Conservation (phyloP, 2,329 filamentous ascomycete species). For the Paracorniculantispora psalliotae region DNA sequence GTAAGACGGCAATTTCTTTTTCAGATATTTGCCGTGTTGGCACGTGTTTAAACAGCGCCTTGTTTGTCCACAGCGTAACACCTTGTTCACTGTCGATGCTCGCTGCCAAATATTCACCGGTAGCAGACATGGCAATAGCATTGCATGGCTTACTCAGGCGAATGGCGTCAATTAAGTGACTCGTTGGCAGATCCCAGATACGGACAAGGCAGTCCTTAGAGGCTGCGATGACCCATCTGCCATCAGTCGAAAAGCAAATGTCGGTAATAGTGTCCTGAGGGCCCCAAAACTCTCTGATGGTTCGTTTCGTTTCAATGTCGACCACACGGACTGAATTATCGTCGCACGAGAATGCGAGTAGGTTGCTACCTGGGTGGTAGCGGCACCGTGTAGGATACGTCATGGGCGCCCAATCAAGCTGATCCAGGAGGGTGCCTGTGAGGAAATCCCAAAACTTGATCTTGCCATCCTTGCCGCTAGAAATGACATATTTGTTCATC, state of each 20-base stretch:
- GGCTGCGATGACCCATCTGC: conserved; percentile 86
- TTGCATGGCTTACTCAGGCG: conserved; percentile 73
- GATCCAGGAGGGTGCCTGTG: conserved; percentile 71
- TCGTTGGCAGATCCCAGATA: conserved; percentile 93
- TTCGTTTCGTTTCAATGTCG: conserved; percentile 83
- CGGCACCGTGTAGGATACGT: conserved; percentile 69
- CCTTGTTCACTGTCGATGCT: conserved; percentile 77
- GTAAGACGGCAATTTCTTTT: conserved; percentile 60
- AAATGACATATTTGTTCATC: conserved; percentile 81
- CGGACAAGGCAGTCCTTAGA: conserved; percentile 75
- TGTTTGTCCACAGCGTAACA: conserved; percentile 95
- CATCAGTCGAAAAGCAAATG: conserved; percentile 86
- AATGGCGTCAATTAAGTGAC: conserved; percentile 91
- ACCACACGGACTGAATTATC: conserved; percentile 84
- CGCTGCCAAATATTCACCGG: conserved; percentile 91
- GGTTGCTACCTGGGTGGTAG: conserved; percentile 77
- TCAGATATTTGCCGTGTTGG: conserved; percentile 82
- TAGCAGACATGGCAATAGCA: conserved; percentile 79
- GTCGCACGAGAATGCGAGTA: conserved; percentile 84
- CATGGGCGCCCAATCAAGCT: conserved; percentile 77
- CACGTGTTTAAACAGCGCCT: conserved; percentile 82
- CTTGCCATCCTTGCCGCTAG: conserved; percentile 83
- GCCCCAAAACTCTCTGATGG: conserved; percentile 90
- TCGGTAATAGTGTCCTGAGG: conserved; percentile 70
- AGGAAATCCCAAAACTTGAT: conserved; percentile 97